Base-by-base conservation (phyloP, 441 rosid genomes). In the Croton setiger region DNA sequence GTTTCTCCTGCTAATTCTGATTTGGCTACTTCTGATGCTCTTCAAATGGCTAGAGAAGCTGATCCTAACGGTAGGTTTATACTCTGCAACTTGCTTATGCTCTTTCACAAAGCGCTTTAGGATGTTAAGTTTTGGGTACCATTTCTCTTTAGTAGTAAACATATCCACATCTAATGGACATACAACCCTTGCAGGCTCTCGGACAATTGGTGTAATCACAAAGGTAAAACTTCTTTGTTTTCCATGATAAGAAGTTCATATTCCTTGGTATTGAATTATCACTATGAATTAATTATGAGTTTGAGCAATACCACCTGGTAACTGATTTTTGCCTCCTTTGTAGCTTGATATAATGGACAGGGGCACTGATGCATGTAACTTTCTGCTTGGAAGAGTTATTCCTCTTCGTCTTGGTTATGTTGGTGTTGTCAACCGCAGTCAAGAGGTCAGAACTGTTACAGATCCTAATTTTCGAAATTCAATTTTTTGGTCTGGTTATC, bases 331-430 rank as follows among this genome's bases (percentile, higher is more conserved):
- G 51, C 72, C 63, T 44, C 44, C 64, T 35, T 74, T 67, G 47
- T 20, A 88, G 94, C 79, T 88, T 76, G 94, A 88, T 83, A 88
- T 88, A 61, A 88, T 86, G 91, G 94, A 88, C 77, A 84, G 82
- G 74, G 91, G 91, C 49, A 86, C 89, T 15, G 68, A 85, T 78
- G 94, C 86, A 53, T 71, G 86, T 53, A 84, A 82, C 56, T 76
- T 84, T 53, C 81, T 88, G 55, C 87, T 86, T 72, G 94, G 91
- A 54, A 84, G 66, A 80, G 84, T 86, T 64, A 69, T 86, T 70
- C 90, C 91, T 23, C 83, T 88, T 14, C 76, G 76, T 35, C 90
- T 85, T 43, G 94, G 94, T 67, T 88, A 85, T 72, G 76, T 86
- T 45, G 94, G 91, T 52, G 86, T 88, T 7, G 89, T 86, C 35